phyloP scores from a whole-genome alignment of 2,329 filamentous ascomycete genomes.

The Colletotrichum filicis region DNA sequence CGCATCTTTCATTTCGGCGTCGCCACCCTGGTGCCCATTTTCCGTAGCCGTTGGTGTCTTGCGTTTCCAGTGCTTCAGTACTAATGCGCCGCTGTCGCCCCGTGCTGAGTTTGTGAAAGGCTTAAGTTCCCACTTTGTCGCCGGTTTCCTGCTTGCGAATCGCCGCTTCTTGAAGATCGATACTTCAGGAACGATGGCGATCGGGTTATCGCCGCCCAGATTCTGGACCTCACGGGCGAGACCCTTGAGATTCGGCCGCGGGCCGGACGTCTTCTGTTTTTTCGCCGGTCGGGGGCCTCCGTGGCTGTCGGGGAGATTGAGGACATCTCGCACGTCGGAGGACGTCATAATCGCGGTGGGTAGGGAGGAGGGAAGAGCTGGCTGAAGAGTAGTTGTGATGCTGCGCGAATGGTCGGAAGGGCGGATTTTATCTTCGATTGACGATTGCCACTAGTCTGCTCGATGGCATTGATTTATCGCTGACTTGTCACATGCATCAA shows the following conservation, averaged over 20 bases:
- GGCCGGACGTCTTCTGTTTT: slow-evolving; percentile 76
- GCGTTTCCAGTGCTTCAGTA: slow-evolving; percentile 84
- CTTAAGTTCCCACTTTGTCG: slow-evolving; percentile 72
- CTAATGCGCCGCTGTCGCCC: slow-evolving; percentile 68
- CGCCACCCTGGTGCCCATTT: slow-evolving; percentile 36
- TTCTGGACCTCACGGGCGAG: slow-evolving; percentile 74
- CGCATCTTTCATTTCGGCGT: slow-evolving; percentile 46
- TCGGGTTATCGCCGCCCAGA: slow-evolving; percentile 73
- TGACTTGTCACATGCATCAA: slow-evolving; percentile 4
- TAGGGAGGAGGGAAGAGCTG: not conserved
- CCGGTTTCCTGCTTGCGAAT: slow-evolving; percentile 64
- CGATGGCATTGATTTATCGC: slow-evolving; percentile 16
- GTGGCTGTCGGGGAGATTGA: slow-evolving; percentile 76
- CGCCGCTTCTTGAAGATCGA: slow-evolving; percentile 69
- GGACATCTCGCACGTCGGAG: slow-evolving; percentile 87
- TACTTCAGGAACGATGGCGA: slow-evolving; percentile 72
- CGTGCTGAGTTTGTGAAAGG: slow-evolving; percentile 84
- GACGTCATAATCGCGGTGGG: slow-evolving; percentile 68
- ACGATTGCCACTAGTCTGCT: not conserved
- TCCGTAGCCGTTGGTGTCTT: slow-evolving; percentile 61
- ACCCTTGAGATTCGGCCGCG: slow-evolving; percentile 70
- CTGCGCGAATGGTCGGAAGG: slow-evolving; percentile 3
- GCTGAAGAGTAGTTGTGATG: not conserved
- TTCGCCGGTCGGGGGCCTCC: slow-evolving; percentile 70
- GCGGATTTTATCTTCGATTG: slow-evolving; percentile 6